Percentiles rank a stretch among this genome's conserved stretches.
Evolutionary conservation across 2,329 filamentous ascomycete species (phyloP).

Genomic region (Corynespora cassiicola): DNA sequence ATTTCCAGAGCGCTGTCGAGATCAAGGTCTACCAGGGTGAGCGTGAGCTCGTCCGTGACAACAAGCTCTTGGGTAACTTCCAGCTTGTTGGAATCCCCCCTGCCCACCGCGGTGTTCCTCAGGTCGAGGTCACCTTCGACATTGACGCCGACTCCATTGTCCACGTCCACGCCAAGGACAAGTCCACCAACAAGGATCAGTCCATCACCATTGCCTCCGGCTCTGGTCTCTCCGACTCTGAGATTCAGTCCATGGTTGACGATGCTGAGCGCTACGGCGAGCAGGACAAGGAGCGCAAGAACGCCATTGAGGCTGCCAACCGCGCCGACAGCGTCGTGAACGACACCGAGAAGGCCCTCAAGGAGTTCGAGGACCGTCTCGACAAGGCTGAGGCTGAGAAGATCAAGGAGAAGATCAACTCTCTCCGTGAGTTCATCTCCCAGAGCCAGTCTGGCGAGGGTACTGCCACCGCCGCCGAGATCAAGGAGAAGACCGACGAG

Average conservation of each 20-base stretch:
- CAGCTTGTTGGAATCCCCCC: slow-evolving; percentile 97
- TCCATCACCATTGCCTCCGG: slow-evolving; percentile 98
- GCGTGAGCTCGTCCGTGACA: slow-evolving; percentile 97
- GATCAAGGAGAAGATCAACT: slow-evolving; percentile 91
- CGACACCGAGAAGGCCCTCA: slow-evolving; percentile 97
- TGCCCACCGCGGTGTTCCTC: slow-evolving; percentile 93
- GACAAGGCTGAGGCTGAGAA: slow-evolving; percentile 94
- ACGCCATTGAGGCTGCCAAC: slow-evolving; percentile 95
- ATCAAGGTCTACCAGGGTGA: slow-evolving; percentile 99
- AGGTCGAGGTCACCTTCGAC: slow-evolving; percentile 98
- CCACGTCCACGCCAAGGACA: slow-evolving; percentile 97
- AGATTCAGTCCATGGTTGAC: slow-evolving; percentile 97
- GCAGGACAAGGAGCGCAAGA: slow-evolving; percentile 95
- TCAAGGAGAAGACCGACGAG: slow-evolving; percentile 99
- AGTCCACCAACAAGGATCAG: slow-evolving; percentile 99
- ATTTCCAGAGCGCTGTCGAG: slow-evolving; percentile 98
- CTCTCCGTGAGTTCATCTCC: slow-evolving; percentile 86
- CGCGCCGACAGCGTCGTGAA: slow-evolving; percentile 94
- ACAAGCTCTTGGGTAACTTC: slow-evolving; percentile 99
- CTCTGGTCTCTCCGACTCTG: slow-evolving; percentile 90
- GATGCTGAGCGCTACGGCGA: slow-evolving; percentile 98
- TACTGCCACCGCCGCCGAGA: slow-evolving; percentile 82
- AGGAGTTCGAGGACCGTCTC: slow-evolving; percentile 93
- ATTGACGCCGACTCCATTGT: slow-evolving; percentile 98
- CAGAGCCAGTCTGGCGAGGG: slow-evolving; percentile 95